Percentiles rank a stretch among this genome's conserved stretches.
Conservation (phyloP, 192 early-diverging fungal species). For the Coemansia interrupta region DNA sequence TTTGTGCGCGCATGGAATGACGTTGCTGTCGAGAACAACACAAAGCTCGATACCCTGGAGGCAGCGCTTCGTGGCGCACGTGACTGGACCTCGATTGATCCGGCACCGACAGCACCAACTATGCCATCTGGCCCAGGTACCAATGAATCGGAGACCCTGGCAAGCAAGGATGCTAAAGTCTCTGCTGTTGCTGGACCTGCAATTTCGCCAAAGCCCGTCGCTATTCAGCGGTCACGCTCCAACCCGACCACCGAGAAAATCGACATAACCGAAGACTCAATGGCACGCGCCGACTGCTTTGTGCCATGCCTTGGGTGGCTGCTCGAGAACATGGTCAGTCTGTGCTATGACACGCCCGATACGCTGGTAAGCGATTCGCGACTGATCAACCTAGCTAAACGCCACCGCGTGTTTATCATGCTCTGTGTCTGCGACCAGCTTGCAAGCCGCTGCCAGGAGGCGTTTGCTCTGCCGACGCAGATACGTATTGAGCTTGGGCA, state of each 20-base stretch:
- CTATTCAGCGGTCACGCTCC: constrained; percentile 36
- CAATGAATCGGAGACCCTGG: no score
- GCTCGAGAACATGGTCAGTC: constrained; percentile 66
- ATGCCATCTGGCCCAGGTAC: background rate
- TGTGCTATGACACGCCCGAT: constrained; percentile 65
- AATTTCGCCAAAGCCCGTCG: constrained; percentile 2
- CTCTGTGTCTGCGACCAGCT: constrained; percentile 54
- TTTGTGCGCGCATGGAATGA: constrained; percentile 66
- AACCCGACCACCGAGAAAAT: constrained; percentile 25
- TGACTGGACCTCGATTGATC: constrained; percentile 34
- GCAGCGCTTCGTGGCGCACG: constrained; percentile 53
- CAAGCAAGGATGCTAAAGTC: background rate
- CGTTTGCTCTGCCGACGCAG: constrained; percentile 44
- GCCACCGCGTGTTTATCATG: constrained; percentile 63
- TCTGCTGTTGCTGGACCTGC: background rate
- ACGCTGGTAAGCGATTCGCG: constrained; percentile 55
- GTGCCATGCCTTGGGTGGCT: constrained; percentile 73
- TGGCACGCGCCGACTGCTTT: constrained; percentile 44
- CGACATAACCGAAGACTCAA: constrained; percentile 32
- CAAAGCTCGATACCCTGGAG: constrained; percentile 56
- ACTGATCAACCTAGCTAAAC: constrained; percentile 66
- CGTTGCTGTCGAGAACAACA: constrained; percentile 52
- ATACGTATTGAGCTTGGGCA: constrained; percentile 43
- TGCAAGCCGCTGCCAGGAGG: constrained; percentile 46
- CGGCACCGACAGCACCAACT: constrained; percentile 20